Conservation (phyloP, 2,329 filamentous ascomycete genomes). For the Beauveria sp. region DNA sequence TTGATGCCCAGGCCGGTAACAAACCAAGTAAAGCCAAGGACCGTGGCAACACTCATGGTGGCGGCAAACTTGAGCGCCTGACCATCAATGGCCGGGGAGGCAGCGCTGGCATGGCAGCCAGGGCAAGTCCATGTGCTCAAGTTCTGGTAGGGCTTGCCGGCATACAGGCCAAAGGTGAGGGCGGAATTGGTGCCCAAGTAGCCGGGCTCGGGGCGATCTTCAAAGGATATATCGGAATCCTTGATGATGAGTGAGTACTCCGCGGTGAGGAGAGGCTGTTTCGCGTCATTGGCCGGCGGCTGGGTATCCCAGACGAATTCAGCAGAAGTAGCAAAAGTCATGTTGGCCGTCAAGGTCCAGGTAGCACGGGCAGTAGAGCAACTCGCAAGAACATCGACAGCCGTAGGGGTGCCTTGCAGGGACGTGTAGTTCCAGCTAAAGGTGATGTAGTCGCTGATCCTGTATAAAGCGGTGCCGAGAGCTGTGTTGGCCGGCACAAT, state of each 20-base stretch:
- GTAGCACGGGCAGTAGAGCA: slow-evolving; percentile 44
- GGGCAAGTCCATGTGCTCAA: slow-evolving; percentile 47
- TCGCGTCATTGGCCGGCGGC: slow-evolving; percentile 37
- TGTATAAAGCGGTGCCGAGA: slow-evolving; percentile 44
- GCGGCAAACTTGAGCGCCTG: slow-evolving; percentile 43
- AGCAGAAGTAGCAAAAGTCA: slow-evolving; percentile 46
- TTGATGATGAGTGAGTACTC: slow-evolving; percentile 56
- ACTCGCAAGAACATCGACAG: slow-evolving; percentile 51
- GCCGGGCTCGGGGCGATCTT: slow-evolving; percentile 44
- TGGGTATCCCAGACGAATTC: slow-evolving; percentile 53
- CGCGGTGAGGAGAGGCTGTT: slow-evolving; percentile 42
- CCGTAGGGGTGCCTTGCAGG: slow-evolving; percentile 49
- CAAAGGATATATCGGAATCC: slow-evolving; percentile 47
- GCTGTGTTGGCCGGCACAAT: slow-evolving; percentile 40
- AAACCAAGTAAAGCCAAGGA: slow-evolving; percentile 58
- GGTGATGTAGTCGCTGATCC: slow-evolving; percentile 52
- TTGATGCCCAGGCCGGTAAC: slow-evolving; percentile 42
- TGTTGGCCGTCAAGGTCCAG: slow-evolving; percentile 57
- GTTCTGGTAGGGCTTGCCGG: slow-evolving; percentile 41
- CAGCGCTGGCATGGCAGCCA: slow-evolving; percentile 44
- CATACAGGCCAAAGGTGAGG: slow-evolving; percentile 54
- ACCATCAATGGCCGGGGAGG: slow-evolving; percentile 37
- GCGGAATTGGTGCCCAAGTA: slow-evolving; percentile 43
- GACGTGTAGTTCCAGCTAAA: slow-evolving; percentile 61
- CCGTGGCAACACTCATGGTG: slow-evolving; percentile 47